A percentile compares a stretch with the other conserved stretches of the same genome.
phyloP scores from a whole-genome alignment of 1,139 yeast species.

The Magnusiomyces paraingens region DNA sequence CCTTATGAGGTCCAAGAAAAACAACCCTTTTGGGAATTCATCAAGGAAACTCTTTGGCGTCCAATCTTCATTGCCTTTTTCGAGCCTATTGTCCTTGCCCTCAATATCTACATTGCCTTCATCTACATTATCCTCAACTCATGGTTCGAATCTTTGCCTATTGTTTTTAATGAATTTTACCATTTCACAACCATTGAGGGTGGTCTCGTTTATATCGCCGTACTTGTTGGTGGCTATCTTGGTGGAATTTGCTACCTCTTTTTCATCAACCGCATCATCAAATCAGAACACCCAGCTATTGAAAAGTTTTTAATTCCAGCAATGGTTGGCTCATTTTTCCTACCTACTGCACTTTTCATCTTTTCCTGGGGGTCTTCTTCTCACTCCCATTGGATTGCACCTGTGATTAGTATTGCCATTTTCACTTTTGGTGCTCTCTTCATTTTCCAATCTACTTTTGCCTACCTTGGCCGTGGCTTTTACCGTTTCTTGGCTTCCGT shows the following conservation, averaged over 20 bases:
- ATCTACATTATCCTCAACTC: constrained; percentile 49
- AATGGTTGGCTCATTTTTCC: constrained; percentile 47
- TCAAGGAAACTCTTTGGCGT: constrained; percentile 43
- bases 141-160: constrained; percentile 58
- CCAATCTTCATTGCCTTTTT: constrained; percentile 37
- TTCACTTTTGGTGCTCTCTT: constrained; percentile 69
- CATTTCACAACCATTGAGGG: constrained; percentile 43
- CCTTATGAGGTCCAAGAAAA: constrained; percentile 36
- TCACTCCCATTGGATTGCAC: constrained; percentile 70
- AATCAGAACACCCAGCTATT: constrained; percentile 2
- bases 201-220: constrained; percentile 43
- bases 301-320: constrained; percentile 27
- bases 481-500: constrained; percentile 64
- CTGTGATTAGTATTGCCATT: constrained; percentile 68
- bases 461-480: constrained; percentile 64
- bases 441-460: constrained; percentile 65
- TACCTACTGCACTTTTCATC: constrained; percentile 70
- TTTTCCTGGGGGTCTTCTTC: constrained; percentile 67
- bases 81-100: constrained; percentile 34
- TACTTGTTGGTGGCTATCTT: constrained; percentile 40
- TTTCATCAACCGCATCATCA: constrained; percentile 2
- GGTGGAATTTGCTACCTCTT: constrained; percentile 20
- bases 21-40: constrained; percentile 18
- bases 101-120: constrained; percentile 45
- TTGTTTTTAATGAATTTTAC: constrained; percentile 42